Evolutionary conservation across 345 rosid species (phyloP), one percentile per base, ranked within the genome.

Genomic region (Gossypium herbaceum): DNA sequence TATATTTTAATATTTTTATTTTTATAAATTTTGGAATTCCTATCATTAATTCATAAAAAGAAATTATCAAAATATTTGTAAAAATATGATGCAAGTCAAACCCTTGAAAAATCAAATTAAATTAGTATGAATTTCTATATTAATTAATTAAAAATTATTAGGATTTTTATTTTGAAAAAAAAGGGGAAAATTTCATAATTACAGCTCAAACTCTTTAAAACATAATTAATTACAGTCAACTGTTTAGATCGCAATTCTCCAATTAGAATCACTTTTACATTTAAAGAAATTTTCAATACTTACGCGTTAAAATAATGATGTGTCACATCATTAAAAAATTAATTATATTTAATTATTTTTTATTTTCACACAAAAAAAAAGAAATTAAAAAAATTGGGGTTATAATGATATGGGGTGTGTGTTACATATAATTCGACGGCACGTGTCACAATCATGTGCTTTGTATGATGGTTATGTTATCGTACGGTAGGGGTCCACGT

Each of bases 401-500:
- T 22, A 55, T 12, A 59, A 24, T 25, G 20, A 68, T 8, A 8
- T 68, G 9, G 3, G 58, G 22, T 5, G 58, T 15, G 58, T 4
- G 70, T 41, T 15, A 16, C 47, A 4, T 27, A 68, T 3, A 50
- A 25, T 48, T 16, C 7, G 20, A 68, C 27, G 44, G 56, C 72
- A 68, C 72, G 72, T 68, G 73, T 50, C 73, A 50, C 12, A 68
- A 51, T 51, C 59, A 69, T 69, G 73, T 13, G 20, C 22, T 50
- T 69, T 48, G 13, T 24, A 22, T 50, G 52, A 68, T 68, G 57
- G 43, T 15, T 34, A 4, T 4, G 44, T 68, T 34, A 1, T 51
- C 73, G 39, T 51, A 69, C 73, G 25, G 64, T 59, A 59, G 64
- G 64, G 64, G 39, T 27, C 39, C 61, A 57, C 3, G 20, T 16